A percentile compares a stretch with the other conserved stretches of the same genome.
phyloP scores from a whole-genome alignment of 2,329 filamentous ascomycete species.

The Penicillium crustosum region DNA sequence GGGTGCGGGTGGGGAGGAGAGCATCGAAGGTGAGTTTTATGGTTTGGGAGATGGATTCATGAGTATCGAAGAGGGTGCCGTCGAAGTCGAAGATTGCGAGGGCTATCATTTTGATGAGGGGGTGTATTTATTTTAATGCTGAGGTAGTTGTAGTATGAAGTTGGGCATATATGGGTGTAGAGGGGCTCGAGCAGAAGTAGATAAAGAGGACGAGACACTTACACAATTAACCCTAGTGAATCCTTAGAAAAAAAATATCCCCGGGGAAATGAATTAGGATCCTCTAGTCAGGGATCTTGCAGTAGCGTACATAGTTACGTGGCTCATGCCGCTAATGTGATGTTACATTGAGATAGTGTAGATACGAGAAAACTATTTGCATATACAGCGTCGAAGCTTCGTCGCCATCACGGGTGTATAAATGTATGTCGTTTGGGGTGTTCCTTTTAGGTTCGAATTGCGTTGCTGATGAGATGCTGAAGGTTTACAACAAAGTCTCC shows the following conservation, averaged over 20 bases:
- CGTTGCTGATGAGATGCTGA: background rate
- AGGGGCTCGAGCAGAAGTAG: background rate
- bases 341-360: background rate
- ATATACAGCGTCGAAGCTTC: too few relatives aligned
- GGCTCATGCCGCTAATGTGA: background rate
- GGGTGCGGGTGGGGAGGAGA: constrained; percentile 12
- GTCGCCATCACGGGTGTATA: too few relatives aligned
- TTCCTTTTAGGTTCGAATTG: background rate
- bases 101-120: constrained; percentile 5
- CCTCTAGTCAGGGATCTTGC: background rate
- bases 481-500: background rate
- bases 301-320: background rate
- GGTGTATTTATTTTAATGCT: background rate
- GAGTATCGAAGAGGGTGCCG: constrained; percentile 22
- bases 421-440: background rate
- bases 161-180: too few relatives aligned
- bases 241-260: rapidly evolving
- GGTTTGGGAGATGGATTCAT: constrained; percentile 16
- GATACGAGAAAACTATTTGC: too few relatives aligned
- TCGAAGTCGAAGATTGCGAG: constrained; percentile 21
- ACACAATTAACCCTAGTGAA: background rate
- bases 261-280: background rate
- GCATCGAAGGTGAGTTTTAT: constrained; percentile 17
- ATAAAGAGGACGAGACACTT: background rate
- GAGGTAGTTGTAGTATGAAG: background rate